A percentile compares a stretch with the other conserved stretches of the same genome.
Conservation (phyloP, 352 stramenopile genomes). For the Hyaloperonospora arabidopsidis region DNA sequence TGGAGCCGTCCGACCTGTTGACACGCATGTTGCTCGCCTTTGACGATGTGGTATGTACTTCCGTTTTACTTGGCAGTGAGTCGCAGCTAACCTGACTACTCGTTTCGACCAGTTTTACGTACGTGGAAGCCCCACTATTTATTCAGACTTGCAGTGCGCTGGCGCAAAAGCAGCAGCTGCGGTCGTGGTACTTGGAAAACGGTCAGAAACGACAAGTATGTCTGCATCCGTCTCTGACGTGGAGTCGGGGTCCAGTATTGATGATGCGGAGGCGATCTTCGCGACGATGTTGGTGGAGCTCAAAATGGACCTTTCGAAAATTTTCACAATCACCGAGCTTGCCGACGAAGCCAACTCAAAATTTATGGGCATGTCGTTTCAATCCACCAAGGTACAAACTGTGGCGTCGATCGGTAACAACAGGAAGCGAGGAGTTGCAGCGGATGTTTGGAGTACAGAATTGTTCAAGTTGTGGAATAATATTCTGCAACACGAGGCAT, state of each 20-base stretch:
- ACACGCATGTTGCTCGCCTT: constrained; percentile 43
- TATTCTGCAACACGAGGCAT: constrained; percentile 51
- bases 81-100: background rate
- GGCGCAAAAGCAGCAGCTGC: constrained; percentile 68
- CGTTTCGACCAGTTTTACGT: constrained; percentile 57
- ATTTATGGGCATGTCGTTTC: constrained; percentile 74
- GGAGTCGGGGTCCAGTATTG: constrained; percentile 64
- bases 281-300: constrained; percentile 80
- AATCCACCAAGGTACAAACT: constrained; percentile 33
- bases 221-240: constrained; percentile 25
- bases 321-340: constrained; percentile 83
- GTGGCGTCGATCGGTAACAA: background rate
- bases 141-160: constrained; percentile 69
- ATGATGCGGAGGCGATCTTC: constrained; percentile 79
- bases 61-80: background rate
- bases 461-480: constrained; percentile 60
- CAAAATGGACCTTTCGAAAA: constrained; percentile 80
- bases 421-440: constrained; percentile 2
- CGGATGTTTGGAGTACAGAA: constrained; percentile 18
- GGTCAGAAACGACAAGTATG: constrained; percentile 33
- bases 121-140: constrained; percentile 64
- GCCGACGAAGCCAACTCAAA: constrained; percentile 82
- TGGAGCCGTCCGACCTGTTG: constrained; percentile 47
- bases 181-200: constrained; percentile 77
- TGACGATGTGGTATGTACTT: constrained; percentile 54